Evolutionary conservation across 1,284 basidiomycete genomes (phyloP).

Genomic region (Trichosporon coremiiforme): DNA sequence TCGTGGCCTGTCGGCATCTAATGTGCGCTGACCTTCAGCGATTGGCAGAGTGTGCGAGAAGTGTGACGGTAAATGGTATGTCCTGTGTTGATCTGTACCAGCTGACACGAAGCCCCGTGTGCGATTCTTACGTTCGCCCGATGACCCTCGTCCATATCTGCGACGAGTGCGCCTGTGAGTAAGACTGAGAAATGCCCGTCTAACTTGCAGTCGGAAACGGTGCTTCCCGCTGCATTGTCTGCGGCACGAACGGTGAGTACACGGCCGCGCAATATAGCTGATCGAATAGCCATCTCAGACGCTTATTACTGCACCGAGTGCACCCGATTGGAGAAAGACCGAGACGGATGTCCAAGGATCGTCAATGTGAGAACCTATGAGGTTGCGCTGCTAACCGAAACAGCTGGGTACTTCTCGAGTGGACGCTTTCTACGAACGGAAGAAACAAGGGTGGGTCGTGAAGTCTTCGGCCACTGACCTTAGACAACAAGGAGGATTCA

Average conservation of each 20-base stretch:
- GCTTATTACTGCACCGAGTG: constrained; percentile 98
- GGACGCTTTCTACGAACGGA: constrained; percentile 55
- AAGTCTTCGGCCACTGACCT: not conserved
- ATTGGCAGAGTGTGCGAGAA: constrained; percentile 98
- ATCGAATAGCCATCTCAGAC: constrained; percentile 83
- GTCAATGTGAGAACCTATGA: constrained; percentile 65
- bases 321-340: constrained; percentile 91
- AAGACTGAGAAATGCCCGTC: not conserved
- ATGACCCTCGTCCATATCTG: constrained; percentile 97
- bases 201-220: constrained; percentile 74
- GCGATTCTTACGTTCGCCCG: constrained; percentile 98
- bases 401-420: constrained; percentile 53
- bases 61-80: constrained; percentile 98
- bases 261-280: not conserved
- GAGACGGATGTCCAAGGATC: constrained; percentile 98
- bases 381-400: constrained; percentile 5
- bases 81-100: constrained; percentile 22
- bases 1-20: no score
- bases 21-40: constrained; percentile 59
- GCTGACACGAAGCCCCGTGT: constrained; percentile 74
- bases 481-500: constrained; percentile 44
- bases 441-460: constrained; percentile 47
- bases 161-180: constrained; percentile 89
- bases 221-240: constrained; percentile 95
- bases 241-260: constrained; percentile 79